These are phyloP conservation scores for Pseudogymnoascus pannorum DNA, from an alignment of 2,329 filamentous ascomycete genomes.

Conservation along the genomic window DNA sequence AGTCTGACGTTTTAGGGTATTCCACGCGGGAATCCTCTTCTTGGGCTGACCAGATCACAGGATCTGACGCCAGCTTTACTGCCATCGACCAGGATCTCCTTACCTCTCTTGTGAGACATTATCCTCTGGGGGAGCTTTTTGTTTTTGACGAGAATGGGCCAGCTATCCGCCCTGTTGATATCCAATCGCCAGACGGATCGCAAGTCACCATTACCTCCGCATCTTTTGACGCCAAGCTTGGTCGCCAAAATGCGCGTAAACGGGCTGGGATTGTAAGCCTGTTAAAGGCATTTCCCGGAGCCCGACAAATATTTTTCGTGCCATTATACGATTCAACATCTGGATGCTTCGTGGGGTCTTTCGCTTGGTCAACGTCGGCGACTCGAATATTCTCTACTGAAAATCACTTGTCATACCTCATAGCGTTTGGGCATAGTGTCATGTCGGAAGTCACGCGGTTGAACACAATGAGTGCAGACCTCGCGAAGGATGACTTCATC, in stretches of 20 bases:
- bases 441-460: slow-evolving; percentile 23
- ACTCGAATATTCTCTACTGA: slow-evolving; percentile 21
- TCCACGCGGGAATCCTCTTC: slow-evolving; percentile 16
- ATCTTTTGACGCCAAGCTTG: neutral
- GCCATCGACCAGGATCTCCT: slow-evolving; percentile 15
- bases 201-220: neutral
- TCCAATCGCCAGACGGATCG: neutral
- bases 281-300: slow-evolving; percentile 17
- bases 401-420: slow-evolving; percentile 21
- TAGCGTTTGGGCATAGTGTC: slow-evolving; percentile 22
- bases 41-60: slow-evolving; percentile 14
- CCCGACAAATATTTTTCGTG: slow-evolving; percentile 26
- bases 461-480: slow-evolving; percentile 21
- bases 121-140: neutral
- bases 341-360: slow-evolving; percentile 23
- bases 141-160: neutral
- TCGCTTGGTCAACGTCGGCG: slow-evolving; percentile 24
- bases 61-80: slow-evolving; percentile 12
- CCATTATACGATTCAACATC: slow-evolving; percentile 27
- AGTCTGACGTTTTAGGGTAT: slow-evolving; percentile 18
- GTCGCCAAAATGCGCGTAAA: slow-evolving; percentile 6
- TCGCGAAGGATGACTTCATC: slow-evolving; percentile 25
- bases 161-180: neutral
- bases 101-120: neutral
- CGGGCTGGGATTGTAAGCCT: neutral